These are phyloP conservation scores for Melanopsichium pennsylvanicum DNA, from an alignment of 1,284 basidiomycete genomes.

Conservation along the genomic window DNA sequence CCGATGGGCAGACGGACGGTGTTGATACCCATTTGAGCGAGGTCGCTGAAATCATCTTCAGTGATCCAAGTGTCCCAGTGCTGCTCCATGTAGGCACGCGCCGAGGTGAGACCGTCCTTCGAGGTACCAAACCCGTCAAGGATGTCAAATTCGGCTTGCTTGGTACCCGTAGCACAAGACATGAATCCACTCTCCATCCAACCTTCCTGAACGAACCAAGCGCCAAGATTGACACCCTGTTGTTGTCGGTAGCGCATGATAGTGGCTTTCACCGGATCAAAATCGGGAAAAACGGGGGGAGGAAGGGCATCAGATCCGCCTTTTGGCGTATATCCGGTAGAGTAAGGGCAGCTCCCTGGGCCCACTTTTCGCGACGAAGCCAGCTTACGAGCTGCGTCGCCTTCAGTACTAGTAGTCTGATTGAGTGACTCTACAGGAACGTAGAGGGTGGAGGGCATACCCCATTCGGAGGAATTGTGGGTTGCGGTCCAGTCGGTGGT, in stretches of 20 bases:
- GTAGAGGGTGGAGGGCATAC: slow-evolving; percentile 50
- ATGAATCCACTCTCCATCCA: slow-evolving; percentile 81
- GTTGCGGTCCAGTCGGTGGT: slow-evolving; percentile 26
- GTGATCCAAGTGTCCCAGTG: slow-evolving; percentile 83
- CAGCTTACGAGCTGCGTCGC: slow-evolving; percentile 23
- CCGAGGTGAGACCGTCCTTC: slow-evolving; percentile 68
- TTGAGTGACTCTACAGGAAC: slow-evolving; percentile 35
- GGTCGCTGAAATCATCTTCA: slow-evolving; percentile 67
- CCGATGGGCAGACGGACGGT: slow-evolving; percentile 66
- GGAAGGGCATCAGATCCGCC: slow-evolving; percentile 50
- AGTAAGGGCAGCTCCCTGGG: slow-evolving; percentile 52
- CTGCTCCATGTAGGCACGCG: slow-evolving; percentile 71
- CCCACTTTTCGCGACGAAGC: slow-evolving; percentile 49
- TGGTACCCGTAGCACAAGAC: slow-evolving; percentile 71
- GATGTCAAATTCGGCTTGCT: slow-evolving; percentile 69
- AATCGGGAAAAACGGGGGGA: slow-evolving; percentile 50
- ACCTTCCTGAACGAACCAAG: slow-evolving; percentile 75
- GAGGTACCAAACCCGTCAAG: slow-evolving; percentile 70
- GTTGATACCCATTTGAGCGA: slow-evolving; percentile 65
- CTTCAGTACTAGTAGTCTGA: slow-evolving; percentile 7
- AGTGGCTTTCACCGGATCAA: slow-evolving; percentile 59
- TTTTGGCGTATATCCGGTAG: slow-evolving; percentile 53
- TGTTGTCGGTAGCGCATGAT: slow-evolving; percentile 62
- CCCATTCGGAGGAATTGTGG: slow-evolving; percentile 48
- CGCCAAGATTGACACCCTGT: slow-evolving; percentile 56